Percentiles rank a stretch among this genome's conserved stretches.
Conservation (phyloP, 768 basidiomycete species). For the Pholiota molesta region DNA sequence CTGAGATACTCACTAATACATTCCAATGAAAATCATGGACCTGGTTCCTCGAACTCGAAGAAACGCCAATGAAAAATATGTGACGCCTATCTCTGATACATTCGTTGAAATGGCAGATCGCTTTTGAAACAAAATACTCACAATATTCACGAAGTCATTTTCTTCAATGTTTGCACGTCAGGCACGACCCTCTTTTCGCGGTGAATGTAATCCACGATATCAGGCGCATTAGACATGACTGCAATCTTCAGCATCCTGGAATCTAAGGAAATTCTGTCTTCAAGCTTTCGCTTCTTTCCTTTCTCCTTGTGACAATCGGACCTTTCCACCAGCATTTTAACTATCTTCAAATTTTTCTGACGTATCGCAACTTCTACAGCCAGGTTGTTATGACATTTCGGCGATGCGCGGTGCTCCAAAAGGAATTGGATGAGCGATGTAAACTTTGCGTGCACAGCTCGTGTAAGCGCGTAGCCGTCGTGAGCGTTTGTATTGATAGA, state of each 20-base stretch:
- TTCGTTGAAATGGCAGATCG: not conserved
- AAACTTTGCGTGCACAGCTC: slow-evolving; percentile 71
- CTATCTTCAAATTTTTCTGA: slow-evolving; percentile 64
- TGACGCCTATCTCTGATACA: not conserved
- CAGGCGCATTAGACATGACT: slow-evolving; percentile 62
- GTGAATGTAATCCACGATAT: slow-evolving; percentile 73
- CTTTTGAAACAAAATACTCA: not conserved
- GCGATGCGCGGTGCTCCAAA: slow-evolving; percentile 73
- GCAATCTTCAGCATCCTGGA: slow-evolving; percentile 67
- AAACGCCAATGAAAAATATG: not conserved
- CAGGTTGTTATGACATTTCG: slow-evolving; percentile 59
- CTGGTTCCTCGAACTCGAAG: no score
- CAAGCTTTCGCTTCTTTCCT: slow-evolving; percentile 56
- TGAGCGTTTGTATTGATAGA: slow-evolving; percentile 63
- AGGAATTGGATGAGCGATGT: slow-evolving; percentile 70
- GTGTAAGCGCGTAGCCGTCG: slow-evolving; percentile 81
- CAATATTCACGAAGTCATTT: slow-evolving; percentile 15
- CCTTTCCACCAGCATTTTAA: slow-evolving; percentile 67
- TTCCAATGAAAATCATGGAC: not conserved
- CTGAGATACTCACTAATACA: not conserved
- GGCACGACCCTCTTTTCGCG: slow-evolving; percentile 74
- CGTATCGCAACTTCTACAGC: slow-evolving; percentile 78
- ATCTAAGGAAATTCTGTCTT: slow-evolving; percentile 60
- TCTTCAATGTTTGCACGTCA: slow-evolving; percentile 61
- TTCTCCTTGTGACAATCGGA: slow-evolving; percentile 21